Evolutionary conservation across 2,329 filamentous ascomycete species (phyloP).

Genomic region (Macrophomina pseudophaseolina): DNA sequence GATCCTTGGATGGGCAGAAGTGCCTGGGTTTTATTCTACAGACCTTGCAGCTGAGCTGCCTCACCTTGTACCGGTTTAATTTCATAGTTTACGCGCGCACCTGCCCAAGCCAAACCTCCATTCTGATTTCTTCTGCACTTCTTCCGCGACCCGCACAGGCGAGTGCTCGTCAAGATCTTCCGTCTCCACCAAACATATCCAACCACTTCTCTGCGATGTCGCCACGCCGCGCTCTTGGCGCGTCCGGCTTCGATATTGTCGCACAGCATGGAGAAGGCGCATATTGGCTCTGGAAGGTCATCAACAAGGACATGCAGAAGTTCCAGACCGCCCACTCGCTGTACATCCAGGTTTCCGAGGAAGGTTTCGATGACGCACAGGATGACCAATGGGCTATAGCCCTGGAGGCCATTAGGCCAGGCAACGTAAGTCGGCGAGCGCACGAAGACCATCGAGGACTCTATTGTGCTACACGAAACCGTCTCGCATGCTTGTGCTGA

Average conservation of each 20-base stretch:
- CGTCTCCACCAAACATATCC: background rate
- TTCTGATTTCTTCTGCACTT: background rate
- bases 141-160: background rate
- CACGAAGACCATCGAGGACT: background rate
- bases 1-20: background rate
- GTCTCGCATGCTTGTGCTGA: background rate
- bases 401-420: constrained; percentile 29
- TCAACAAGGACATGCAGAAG: background rate
- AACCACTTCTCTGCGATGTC: background rate
- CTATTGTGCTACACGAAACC: background rate
- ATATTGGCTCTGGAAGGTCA: background rate
- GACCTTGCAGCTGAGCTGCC: background rate
- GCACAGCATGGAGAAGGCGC: background rate
- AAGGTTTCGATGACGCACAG: constrained; percentile 23
- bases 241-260: constrained; percentile 9
- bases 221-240: constrained; percentile 1
- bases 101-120: background rate
- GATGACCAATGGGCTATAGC: constrained; percentile 31
- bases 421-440: background rate
- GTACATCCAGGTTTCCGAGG: constrained; percentile 29
- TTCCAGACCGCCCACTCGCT: constrained; percentile 13
- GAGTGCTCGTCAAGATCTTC: background rate
- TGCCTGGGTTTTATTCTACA: constrained; percentile 6
- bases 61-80: background rate
- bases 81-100: background rate